Conservation (phyloP, 75 land plant species). For the Adiantum capillusveneris region DNA sequence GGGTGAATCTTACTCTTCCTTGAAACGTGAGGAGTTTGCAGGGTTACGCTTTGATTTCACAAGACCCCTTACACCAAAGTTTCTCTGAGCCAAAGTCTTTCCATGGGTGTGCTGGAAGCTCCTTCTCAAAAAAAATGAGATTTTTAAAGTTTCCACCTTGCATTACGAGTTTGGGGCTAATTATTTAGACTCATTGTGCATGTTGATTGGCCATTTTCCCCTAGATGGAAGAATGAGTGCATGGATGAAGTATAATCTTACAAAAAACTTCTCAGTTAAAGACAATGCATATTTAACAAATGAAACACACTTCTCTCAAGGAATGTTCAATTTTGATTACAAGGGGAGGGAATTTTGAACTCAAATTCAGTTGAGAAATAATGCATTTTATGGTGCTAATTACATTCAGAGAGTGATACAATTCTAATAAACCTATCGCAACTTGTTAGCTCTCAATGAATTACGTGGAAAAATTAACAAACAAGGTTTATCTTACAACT, state of each 20-base stretch:
- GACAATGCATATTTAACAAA: slow-evolving; percentile 90
- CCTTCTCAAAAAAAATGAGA: slow-evolving; percentile 79
- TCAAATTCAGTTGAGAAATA: slow-evolving; percentile 82
- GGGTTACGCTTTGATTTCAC: slow-evolving; percentile 96
- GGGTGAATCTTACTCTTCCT: slow-evolving; percentile 66
- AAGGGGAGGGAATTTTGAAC: slow-evolving; percentile 63
- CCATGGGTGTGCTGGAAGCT: slow-evolving; percentile 80
- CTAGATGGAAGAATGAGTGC: slow-evolving; percentile 95
- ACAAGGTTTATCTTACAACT: too few species aligned
- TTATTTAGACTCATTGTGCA: slow-evolving; percentile 72
- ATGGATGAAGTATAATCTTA: slow-evolving; percentile 69
- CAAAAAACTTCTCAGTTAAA: slow-evolving; percentile 77
- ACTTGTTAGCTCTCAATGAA: too few species aligned
- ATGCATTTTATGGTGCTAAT: slow-evolving; percentile 81
- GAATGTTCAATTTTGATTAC: slow-evolving; percentile 93
- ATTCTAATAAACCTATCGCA: too few species aligned
- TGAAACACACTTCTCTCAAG: slow-evolving; percentile 96
- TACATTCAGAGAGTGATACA: too few species aligned
- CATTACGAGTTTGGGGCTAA: slow-evolving; percentile 99
- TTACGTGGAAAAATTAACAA: too few species aligned
- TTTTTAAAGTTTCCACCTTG: slow-evolving; percentile 78
- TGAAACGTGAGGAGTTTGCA: slow-evolving; percentile 92
- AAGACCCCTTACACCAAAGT: slow-evolving; percentile 71
- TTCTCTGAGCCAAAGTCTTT: slow-evolving; percentile 86
- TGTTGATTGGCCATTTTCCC: slow-evolving; percentile 84